Evolutionary conservation across 148 eudicot species (phyloP), one percentile per base, ranked within the genome.

Genomic region (Dianthus caryophyllus): DNA sequence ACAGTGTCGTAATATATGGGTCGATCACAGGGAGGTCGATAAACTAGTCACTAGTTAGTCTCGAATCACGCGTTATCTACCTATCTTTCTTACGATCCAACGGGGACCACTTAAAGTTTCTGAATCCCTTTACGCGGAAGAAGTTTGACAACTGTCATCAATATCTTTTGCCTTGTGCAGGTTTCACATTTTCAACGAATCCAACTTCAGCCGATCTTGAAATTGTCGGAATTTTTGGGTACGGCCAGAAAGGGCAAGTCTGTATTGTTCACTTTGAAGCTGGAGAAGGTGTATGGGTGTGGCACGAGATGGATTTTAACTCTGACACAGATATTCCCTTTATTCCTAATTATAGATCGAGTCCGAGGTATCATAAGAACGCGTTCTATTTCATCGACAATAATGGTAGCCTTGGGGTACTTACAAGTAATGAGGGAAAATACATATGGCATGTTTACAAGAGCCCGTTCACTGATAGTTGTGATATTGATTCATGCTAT

Each of bases 201-300:
- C 63, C 75, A 12, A 63, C 44, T 8, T 71, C 53, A 27, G 17
- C 68, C 15, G 54, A 71, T 24, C 64, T 62, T 48, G 20, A 52
- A 15, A 71, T 44, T 0, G 62, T 63, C 41, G 68, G n/a, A n/a
- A 36, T 47, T 27, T 22, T 0, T 11, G 15, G 12, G 13, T 16
- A 46, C 14, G n/a, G n/a, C n/a, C n/a, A n/a, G n/a, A n/a, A 4
- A 1, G 1, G 0, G 7, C 2, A n/a, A n/a, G 14, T 15, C 0
- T 2, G 0, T 7, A 2, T 49, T 10, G 7, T 0, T 29, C 13
- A 0, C 52, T 46, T 62, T 3, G 38, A 50, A 50, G 47, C 17
- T 30, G 62, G 30, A 16, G 14, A 2, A 16, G 39, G 50, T 31
- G 17, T 41, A 60, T 6, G 16, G 27, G 16, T 2, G 5, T 2